Percentiles rank a stretch among this genome's conserved stretches.
Conservation (phyloP, 2,329 filamentous ascomycete species). For the Fusarium heterosporum region DNA sequence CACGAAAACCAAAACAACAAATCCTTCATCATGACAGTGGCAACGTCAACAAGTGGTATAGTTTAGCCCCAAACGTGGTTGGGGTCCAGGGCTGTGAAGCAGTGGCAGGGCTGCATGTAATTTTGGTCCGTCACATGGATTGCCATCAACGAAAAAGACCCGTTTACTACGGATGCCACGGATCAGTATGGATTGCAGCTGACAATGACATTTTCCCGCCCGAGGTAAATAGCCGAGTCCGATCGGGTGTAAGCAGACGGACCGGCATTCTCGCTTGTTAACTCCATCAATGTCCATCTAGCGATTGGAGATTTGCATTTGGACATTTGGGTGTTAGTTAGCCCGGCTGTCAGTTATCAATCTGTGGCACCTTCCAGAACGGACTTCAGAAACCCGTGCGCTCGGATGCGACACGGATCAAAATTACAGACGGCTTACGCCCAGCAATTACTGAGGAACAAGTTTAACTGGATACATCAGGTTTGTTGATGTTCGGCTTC, state of each 20-base stretch:
- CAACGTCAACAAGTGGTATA: conserved; percentile 28
- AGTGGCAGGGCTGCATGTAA: conserved; percentile 41
- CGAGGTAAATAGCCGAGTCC: conserved; percentile 39
- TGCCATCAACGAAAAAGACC: conserved; percentile 46
- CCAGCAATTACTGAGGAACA: neutral
- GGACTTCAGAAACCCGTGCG: conserved; percentile 12
- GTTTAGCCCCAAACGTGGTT: conserved; percentile 14
- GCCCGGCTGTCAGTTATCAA: conserved; percentile 25
- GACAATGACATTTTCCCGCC: conserved; percentile 27
- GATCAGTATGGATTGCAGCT: conserved; percentile 39
- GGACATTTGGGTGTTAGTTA: conserved; percentile 7
- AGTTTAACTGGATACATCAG: neutral
- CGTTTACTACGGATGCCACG: conserved; percentile 47
- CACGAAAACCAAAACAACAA: conserved; percentile 27
- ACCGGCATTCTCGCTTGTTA: conserved; percentile 40
- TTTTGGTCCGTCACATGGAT: conserved; percentile 46
- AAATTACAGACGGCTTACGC: conserved; percentile 24
- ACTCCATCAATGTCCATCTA: conserved; percentile 27
- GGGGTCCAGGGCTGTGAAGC: conserved; percentile 4
- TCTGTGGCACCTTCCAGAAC: neutral
- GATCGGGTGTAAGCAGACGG: conserved; percentile 38
- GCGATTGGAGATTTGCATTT: conserved; percentile 10
- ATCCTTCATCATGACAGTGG: conserved; percentile 23
- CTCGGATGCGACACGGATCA: conserved; percentile 21
- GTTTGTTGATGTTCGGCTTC: conserved; percentile 2